These are phyloP conservation scores for Salix caprea DNA, from an alignment of 345 rosid genomes.

Conservation along the genomic window DNA sequence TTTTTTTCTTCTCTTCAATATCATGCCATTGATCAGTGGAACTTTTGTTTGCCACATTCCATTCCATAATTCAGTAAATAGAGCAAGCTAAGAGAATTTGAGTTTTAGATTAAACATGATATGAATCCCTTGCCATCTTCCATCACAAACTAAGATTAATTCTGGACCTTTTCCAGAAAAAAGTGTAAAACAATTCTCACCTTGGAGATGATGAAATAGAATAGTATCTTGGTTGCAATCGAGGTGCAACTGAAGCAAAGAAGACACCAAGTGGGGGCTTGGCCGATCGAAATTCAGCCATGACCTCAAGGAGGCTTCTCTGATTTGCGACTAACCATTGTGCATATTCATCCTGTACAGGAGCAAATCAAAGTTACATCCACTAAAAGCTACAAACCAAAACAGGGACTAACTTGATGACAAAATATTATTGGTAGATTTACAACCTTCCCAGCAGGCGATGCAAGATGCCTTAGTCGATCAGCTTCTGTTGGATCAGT, in stretches of 20 bases:
- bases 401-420: not conserved
- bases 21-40: not conserved
- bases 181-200: constrained; percentile 29
- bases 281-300: constrained; percentile 87
- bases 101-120: not conserved
- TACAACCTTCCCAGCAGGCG: constrained; percentile 89
- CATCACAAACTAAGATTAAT: not conserved
- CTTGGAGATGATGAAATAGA: constrained; percentile 97
- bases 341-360: constrained; percentile 73
- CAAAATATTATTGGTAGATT: not conserved
- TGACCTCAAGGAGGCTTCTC: constrained; percentile 93
- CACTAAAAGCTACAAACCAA: constrained; percentile 4
- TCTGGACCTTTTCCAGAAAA: not conserved
- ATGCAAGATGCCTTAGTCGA: constrained; percentile 69
- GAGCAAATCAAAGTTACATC: not conserved
- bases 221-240: constrained; percentile 84
- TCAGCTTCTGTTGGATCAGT: constrained; percentile 89
- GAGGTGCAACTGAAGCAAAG: constrained; percentile 88
- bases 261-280: constrained; percentile 91
- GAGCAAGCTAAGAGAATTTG: not conserved
- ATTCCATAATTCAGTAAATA: not conserved
- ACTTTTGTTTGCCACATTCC: not conserved
- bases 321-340: constrained; percentile 82
- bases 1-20: not conserved
- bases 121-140: not conserved